A percentile compares a stretch with the other conserved stretches of the same genome.
Evolutionary conservation across 371 early-diverging fungal genomes (phyloP).

Genomic region (Parasitella parasitica): DNA sequence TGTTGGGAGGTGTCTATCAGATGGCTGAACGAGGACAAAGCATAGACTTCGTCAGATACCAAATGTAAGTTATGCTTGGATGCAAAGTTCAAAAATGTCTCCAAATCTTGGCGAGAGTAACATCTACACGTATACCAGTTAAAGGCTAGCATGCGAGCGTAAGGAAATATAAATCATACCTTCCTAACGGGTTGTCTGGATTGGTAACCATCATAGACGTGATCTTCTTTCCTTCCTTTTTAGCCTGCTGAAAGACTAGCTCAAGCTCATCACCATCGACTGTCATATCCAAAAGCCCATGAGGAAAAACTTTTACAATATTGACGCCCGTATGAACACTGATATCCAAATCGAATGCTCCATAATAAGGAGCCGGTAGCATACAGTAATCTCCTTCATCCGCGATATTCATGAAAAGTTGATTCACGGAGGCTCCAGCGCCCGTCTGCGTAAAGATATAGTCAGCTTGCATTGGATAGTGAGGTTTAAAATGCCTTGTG

Average conservation of each 20-base stretch:
- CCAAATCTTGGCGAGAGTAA: slow-evolving; percentile 53
- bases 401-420: slow-evolving; percentile 57
- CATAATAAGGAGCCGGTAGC: slow-evolving; percentile 74
- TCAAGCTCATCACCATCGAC: slow-evolving; percentile 45
- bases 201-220: slow-evolving; percentile 64
- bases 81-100: slow-evolving; percentile 57
- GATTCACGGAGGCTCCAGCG: slow-evolving; percentile 65
- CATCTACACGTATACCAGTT: slow-evolving; percentile 19
- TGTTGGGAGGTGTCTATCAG: slow-evolving; percentile 2
- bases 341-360: slow-evolving; percentile 70
- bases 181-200: slow-evolving; percentile 69
- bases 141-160: no score
- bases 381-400: slow-evolving; percentile 76
- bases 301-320: slow-evolving; percentile 46
- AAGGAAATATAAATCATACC: slow-evolving; percentile 8
- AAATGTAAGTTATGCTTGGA: slow-evolving; percentile 63
- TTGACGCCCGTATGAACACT: slow-evolving; percentile 50
- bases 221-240: slow-evolving; percentile 37
- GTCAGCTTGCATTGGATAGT: slow-evolving; percentile 36
- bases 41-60: slow-evolving; percentile 85
- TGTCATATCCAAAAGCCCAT: slow-evolving; percentile 16
- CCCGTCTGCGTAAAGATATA: slow-evolving; percentile 68
- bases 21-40: slow-evolving; percentile 62
- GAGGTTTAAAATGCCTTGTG: slow-evolving; percentile 61
- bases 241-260: slow-evolving; percentile 33